These are phyloP conservation scores for Penicillium sumatraense DNA, from an alignment of 2,329 filamentous ascomycete species.

Conservation along the genomic window DNA sequence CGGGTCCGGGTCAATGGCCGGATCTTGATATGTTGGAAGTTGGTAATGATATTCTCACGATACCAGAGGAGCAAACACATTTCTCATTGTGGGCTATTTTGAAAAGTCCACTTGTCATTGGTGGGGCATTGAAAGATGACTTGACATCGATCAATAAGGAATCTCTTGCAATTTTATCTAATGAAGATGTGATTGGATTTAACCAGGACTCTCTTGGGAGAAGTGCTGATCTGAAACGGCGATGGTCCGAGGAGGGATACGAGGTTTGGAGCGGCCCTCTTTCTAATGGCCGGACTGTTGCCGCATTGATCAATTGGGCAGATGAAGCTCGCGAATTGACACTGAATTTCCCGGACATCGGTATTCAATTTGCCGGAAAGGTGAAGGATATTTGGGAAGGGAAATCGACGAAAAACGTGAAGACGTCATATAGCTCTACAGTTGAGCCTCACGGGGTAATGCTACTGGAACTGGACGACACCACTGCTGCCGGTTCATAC, in stretches of 20 bases:
- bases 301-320: conserved; percentile 57
- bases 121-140: conserved; percentile 47
- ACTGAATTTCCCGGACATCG: conserved; percentile 48
- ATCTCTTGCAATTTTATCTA: conserved; percentile 53
- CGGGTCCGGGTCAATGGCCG: conserved; percentile 53
- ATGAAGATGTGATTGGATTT: conserved; percentile 60
- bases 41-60: conserved; percentile 52
- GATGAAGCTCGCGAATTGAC: conserved; percentile 49
- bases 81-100: conserved; percentile 59
- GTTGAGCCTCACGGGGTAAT: conserved; percentile 36
- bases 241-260: conserved; percentile 55
- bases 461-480: conserved; percentile 35
- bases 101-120: conserved; percentile 57
- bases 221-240: conserved; percentile 56
- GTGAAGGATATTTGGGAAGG: conserved; percentile 38
- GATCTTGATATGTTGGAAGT: conserved; percentile 61
- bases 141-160: conserved; percentile 39
- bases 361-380: conserved; percentile 43
- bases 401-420: conserved; percentile 19
- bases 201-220: conserved; percentile 61
- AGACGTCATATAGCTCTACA: conserved; percentile 30
- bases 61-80: conserved; percentile 57
- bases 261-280: conserved; percentile 58
- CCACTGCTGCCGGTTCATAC: conserved; percentile 28
- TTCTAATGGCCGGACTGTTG: conserved; percentile 48